These are phyloP conservation scores for Vitis amurensis DNA, from an alignment of 164 flowering plant species.

Conservation along the genomic window DNA sequence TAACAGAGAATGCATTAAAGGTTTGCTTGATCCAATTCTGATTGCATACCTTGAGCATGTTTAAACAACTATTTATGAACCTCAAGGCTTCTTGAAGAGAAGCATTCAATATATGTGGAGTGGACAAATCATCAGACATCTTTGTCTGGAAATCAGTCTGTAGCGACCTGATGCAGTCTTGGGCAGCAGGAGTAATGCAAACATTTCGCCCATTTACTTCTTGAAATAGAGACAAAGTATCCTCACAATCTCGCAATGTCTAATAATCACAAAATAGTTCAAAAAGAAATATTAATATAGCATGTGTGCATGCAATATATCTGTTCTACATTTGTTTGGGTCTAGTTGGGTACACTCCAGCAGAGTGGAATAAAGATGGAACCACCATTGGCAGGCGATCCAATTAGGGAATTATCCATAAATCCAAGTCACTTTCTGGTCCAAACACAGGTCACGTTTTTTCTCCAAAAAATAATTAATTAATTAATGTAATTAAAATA, in stretches of 20 bases:
- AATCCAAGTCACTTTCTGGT: no score
- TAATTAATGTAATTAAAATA: no score
- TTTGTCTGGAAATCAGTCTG: constrained; percentile 53
- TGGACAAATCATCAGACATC: constrained; percentile 83
- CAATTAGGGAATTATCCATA: no score
- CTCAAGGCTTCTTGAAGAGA: constrained; percentile 63
- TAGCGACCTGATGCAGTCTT: constrained; percentile 56
- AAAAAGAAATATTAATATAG: no score
- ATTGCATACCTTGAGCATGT: constrained; percentile 52
- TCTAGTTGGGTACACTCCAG: no score
- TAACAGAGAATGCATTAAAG: not conserved
- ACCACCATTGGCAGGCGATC: no score
- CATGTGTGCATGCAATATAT: no score
- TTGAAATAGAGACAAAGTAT: constrained; percentile 38
- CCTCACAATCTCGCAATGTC: constrained; percentile 82
- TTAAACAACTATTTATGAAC: constrained; percentile 55
- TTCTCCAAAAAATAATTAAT: no score
- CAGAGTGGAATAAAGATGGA: no score
- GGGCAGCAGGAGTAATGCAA: constrained; percentile 42
- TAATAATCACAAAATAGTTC: constrained; percentile 24
- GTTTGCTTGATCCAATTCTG: no score
- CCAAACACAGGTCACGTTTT: no score
- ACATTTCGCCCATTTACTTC: constrained; percentile 38
- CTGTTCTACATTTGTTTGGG: no score
- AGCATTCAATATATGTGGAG: constrained; percentile 51